Conservation (phyloP, 139 green algal genomes). For the Eudorina sp. region DNA sequence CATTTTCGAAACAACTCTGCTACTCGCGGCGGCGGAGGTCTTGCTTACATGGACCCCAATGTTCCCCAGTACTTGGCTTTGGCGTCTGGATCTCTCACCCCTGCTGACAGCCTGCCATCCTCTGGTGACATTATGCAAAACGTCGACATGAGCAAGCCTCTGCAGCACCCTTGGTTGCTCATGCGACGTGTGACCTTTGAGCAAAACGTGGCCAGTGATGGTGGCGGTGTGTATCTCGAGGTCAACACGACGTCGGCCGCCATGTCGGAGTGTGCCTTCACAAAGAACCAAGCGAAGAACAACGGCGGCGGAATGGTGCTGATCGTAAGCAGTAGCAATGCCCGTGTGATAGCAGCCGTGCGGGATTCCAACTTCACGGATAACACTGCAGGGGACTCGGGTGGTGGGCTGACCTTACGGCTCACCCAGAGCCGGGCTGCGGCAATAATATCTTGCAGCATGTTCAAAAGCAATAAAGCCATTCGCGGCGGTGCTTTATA, state of each 20-base stretch:
- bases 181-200: background rate
- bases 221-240: background rate
- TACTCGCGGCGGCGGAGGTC: background rate
- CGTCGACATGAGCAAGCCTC: background rate
- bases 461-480: background rate
- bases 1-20: background rate
- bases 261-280: background rate
- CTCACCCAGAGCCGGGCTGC: background rate
- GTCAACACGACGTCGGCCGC: background rate
- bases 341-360: background rate
- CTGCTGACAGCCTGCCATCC: background rate
- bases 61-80: background rate
- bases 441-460: background rate
- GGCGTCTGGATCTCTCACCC: background rate
- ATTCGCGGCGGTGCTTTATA: background rate
- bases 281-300: background rate
- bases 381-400: background rate
- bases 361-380: background rate
- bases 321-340: background rate
- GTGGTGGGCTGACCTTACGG: background rate
- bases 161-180: background rate
- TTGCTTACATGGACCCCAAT: background rate
- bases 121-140: background rate
- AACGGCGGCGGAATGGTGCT: background rate
- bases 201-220: background rate